Base-by-base conservation (phyloP, 371 early-diverging fungal species). In the Mortierella sp. region DNA sequence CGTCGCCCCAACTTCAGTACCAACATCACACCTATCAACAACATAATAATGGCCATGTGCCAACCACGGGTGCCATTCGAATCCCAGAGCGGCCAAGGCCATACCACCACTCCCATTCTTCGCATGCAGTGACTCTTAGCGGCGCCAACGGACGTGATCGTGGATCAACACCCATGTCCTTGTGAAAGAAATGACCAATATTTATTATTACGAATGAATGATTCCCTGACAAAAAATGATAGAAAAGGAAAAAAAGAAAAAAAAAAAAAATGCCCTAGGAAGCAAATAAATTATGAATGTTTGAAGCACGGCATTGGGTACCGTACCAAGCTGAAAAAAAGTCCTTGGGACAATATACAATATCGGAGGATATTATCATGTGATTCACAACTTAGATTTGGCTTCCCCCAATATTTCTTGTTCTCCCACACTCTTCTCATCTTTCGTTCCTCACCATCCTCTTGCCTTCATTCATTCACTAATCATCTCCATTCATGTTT, bases 91-190 rank as follows among this genome's bases (percentile, higher is more conserved):
- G 76, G 51, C 76, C 76, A 55, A 47, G 67, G 40, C 76, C 76
- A 9, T 75, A 75, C 37, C 76, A 75, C 22, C 76, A 75, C 45
- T 75, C 76, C 11, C 76, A 75, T 39, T 75, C 76, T 6, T 66
- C 76, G 1, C 76, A 75, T 5, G 76, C 76, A 18, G 51, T 75
- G 11, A 35, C 61, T 12, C 60, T 58, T 1, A 40, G 67, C 5
- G 59, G 45, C 10, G 14, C 32, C 30, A 39, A 45, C 51, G 64
- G 61, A 22, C 47, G 62, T 35, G 70, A 60, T 10, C 55, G 66
- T 49, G 76, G 76, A 58, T n/a, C 76, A 18, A 75, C 76, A 35
- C 76, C 76, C 26, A 75, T 75, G 76, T 75, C 76, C 30, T 47
- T 75, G 16, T 75, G 57, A 65, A 9, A 43, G 8, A 39, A 32